These are phyloP conservation scores for Neospora caninum DNA, from an alignment of 169 alveolate species.

Conservation along the genomic window DNA sequence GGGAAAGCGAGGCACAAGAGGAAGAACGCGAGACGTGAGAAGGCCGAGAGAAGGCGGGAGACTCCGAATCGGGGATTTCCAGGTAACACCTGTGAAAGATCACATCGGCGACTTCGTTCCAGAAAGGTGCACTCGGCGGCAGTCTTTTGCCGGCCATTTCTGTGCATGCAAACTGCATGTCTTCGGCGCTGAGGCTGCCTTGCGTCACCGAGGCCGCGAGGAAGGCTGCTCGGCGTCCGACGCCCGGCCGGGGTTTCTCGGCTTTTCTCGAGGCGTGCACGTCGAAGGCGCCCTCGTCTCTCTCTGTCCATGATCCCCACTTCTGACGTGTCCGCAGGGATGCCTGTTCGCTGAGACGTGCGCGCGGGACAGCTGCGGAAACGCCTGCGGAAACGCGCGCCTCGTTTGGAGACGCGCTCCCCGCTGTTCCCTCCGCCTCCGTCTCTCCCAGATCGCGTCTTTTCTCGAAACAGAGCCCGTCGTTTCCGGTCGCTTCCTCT, in stretches of 20 bases:
- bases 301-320: background rate
- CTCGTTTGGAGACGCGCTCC: too few species aligned
- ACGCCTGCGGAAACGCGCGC: too few species aligned
- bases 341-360: too few species aligned
- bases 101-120: background rate
- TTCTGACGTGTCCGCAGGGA: background rate
- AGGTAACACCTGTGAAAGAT: background rate
- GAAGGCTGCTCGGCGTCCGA: background rate
- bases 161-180: slow-evolving; percentile 8
- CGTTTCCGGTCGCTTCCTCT: too few species aligned
- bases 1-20: background rate
- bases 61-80: background rate
- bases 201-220: background rate
- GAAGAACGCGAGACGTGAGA: background rate
- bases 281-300: background rate
- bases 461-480: too few species aligned
- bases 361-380: too few species aligned
- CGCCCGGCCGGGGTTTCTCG: background rate
- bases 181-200: background rate
- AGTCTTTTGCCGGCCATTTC: slow-evolving; percentile 6
- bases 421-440: too few species aligned
- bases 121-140: background rate
- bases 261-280: background rate
- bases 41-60: background rate
- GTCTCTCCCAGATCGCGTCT: too few species aligned